Conservation (phyloP, 306 rosid genomes). For the Fagus sylvatica region DNA sequence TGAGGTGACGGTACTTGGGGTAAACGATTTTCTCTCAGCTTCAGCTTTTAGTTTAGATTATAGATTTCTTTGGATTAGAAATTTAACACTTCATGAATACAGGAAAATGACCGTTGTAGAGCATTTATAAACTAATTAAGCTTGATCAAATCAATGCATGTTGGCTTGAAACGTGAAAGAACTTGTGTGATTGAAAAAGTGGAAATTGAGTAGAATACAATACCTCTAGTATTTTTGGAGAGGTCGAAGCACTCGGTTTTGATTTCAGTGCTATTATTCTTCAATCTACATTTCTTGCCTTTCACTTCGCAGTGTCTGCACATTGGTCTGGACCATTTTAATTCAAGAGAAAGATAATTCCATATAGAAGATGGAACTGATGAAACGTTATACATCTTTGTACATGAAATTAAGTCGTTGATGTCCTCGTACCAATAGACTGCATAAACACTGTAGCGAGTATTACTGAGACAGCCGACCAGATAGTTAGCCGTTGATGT, state of each 20-base stretch:
- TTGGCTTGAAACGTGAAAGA: background rate
- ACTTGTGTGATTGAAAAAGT: background rate
- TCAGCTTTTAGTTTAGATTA: no score
- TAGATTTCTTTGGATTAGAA: no score
- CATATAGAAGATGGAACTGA: background rate
- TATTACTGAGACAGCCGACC: conserved; percentile 24
- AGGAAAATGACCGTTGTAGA: background rate
- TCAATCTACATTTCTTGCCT: conserved; percentile 29
- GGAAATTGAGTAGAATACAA: background rate
- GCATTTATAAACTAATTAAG: background rate
- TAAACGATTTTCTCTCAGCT: no score
- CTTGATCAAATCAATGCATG: background rate
- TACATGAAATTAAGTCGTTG: background rate
- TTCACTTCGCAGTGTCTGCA: conserved; percentile 35
- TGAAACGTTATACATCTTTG: conserved; percentile 25
- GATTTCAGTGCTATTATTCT: background rate
- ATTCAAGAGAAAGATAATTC: background rate
- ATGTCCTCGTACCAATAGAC: rapidly evolving
- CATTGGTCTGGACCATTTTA: background rate
- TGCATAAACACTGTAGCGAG: conserved; percentile 9
- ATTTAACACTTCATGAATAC: no score
- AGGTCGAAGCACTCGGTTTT: conserved; percentile 17
- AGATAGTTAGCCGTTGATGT: rapidly evolving
- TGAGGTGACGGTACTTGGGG: no score
- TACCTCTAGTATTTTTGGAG: background rate